Conservation (phyloP, 306 rosid species). For the Prinsepia uniflora region DNA sequence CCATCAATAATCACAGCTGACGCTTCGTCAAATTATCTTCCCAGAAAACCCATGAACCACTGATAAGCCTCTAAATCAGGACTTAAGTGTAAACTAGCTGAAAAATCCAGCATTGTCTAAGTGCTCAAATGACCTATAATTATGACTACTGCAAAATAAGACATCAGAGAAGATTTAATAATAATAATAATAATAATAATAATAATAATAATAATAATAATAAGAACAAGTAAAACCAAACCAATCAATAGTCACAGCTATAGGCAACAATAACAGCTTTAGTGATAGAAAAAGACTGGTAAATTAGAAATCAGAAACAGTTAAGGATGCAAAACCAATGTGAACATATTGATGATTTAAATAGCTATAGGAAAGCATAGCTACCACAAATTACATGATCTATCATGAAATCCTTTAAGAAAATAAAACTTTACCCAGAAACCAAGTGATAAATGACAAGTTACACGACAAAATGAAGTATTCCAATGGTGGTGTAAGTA, state of each 20-base stretch:
- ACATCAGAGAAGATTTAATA: not conserved
- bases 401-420: too few relatives aligned
- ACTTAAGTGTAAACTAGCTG: not conserved
- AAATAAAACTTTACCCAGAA: too few relatives aligned
- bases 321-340: not conserved
- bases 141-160: not conserved
- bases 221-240: not conserved
- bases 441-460: too few relatives aligned
- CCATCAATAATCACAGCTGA: not conserved
- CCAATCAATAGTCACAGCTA: not conserved
- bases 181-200: too few relatives aligned
- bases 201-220: too few relatives aligned
- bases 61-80: not conserved
- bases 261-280: not conserved
- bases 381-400: too few relatives aligned
- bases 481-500: too few relatives aligned
- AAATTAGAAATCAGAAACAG: not conserved
- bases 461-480: too few relatives aligned
- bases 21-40: not conserved
- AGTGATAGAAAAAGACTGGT: not conserved
- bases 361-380: too few relatives aligned
- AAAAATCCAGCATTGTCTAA: not conserved
- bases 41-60: not conserved
- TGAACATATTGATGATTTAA: too few relatives aligned
- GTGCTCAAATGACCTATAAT: too few relatives aligned